phyloP scores from a whole-genome alignment of 495 filamentous ascomycete genomes.

The Penicillium subrubescens region DNA sequence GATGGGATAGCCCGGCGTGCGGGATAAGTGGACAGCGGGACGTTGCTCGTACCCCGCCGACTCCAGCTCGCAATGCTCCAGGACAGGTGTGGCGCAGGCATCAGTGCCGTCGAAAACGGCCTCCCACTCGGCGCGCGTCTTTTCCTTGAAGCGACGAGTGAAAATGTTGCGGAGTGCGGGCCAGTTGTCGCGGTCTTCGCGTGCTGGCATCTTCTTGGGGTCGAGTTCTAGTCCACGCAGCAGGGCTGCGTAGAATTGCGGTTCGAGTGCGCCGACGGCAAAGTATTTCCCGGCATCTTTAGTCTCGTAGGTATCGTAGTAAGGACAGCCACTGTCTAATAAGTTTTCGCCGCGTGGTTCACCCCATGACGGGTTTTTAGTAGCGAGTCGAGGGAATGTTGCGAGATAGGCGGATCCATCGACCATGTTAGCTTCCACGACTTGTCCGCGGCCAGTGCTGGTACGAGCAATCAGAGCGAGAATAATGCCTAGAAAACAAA shows the following conservation, averaged over 20 bases:
- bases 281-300: constrained; percentile 76
- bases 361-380: constrained; percentile 60
- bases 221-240: constrained; percentile 64
- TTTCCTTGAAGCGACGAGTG: constrained; percentile 65
- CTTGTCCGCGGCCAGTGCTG: constrained; percentile 69
- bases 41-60: constrained; percentile 70
- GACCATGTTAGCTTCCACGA: constrained; percentile 96
- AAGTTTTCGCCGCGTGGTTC: constrained; percentile 70
- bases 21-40: constrained; percentile 68
- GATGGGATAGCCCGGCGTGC: constrained; percentile 64
- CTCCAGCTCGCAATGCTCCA: constrained; percentile 73
- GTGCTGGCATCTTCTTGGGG: constrained; percentile 52
- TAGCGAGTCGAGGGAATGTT: constrained; percentile 68
- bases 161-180: constrained; percentile 61
- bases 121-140: constrained; percentile 83
- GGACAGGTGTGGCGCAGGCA: constrained; percentile 87
- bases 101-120: constrained; percentile 82
- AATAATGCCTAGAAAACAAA: constrained; percentile 63
- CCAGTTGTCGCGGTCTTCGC: constrained; percentile 65
- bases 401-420: constrained; percentile 81
- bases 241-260: constrained; percentile 74
- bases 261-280: constrained; percentile 89
- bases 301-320: constrained; percentile 86
- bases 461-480: constrained; percentile 46
- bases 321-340: constrained; percentile 83